Conservation (phyloP, 2,329 filamentous ascomycete species). For the Cordyceps fumosorosea region DNA sequence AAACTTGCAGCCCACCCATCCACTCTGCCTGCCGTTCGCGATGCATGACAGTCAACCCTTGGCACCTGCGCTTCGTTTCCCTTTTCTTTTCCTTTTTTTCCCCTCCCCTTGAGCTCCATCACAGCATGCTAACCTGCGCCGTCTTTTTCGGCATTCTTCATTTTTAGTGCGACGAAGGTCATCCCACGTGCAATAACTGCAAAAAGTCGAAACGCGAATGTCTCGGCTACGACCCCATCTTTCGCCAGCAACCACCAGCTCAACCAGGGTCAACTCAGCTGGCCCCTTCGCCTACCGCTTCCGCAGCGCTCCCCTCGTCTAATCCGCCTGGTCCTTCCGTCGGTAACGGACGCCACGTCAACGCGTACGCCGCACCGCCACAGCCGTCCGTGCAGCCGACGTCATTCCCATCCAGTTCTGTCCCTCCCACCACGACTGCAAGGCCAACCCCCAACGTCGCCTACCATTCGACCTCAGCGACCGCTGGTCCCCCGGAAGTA, state of each 20-base stretch:
- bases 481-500: slow-evolving; percentile 23
- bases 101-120: neutral
- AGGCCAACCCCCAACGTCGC: slow-evolving; percentile 19
- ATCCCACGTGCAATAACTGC: slow-evolving; percentile 87
- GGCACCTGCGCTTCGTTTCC: neutral
- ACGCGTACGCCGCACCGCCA: slow-evolving; percentile 40
- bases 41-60: neutral
- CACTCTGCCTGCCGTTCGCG: slow-evolving; percentile 7
- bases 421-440: slow-evolving; percentile 27
- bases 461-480: slow-evolving; percentile 28
- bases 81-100: neutral
- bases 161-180: slow-evolving; percentile 85
- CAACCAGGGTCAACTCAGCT: slow-evolving; percentile 58
- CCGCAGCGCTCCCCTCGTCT: slow-evolving; percentile 16
- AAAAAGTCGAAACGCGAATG: slow-evolving; percentile 85
- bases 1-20: slow-evolving; percentile 12
- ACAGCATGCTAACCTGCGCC: neutral
- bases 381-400: slow-evolving; percentile 39
- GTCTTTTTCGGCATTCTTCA: slow-evolving; percentile 21
- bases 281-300: slow-evolving; percentile 22
- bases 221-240: slow-evolving; percentile 80
- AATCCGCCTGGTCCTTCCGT: slow-evolving; percentile 18
- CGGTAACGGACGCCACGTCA: slow-evolving; percentile 23
- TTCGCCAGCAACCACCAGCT: slow-evolving; percentile 67
- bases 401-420: slow-evolving; percentile 30